Percentiles rank a stretch among this genome's conserved stretches.
These are phyloP conservation scores for Volvox reticuliferus DNA, from an alignment of 139 green algal species.

Conservation along the genomic window DNA sequence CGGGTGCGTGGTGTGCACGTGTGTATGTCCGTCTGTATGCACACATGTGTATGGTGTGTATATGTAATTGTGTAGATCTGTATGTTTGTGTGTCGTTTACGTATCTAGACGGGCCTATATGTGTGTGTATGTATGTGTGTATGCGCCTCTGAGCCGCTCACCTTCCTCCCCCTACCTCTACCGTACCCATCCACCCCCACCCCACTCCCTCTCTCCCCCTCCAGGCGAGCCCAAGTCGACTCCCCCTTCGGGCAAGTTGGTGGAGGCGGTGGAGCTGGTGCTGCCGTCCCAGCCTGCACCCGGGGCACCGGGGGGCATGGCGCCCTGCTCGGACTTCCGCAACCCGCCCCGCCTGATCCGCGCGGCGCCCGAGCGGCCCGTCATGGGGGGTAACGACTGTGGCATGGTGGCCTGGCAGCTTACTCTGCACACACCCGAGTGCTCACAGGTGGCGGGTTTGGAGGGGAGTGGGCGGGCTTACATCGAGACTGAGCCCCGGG, in stretches of 20 bases:
- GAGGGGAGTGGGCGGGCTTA: too few species aligned
- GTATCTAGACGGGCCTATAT: too few species aligned
- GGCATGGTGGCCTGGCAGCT: conserved; percentile 96
- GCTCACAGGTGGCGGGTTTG: conserved; percentile 81
- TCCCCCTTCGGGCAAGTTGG: conserved; percentile 70
- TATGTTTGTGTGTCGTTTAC: too few species aligned
- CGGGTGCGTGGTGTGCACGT: conserved; percentile 44
- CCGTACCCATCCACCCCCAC: background rate
- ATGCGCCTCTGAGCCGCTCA: background rate
- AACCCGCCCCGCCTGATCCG: conserved; percentile 41
- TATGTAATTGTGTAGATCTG: too few species aligned
- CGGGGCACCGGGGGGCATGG: background rate
- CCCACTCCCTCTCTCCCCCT: background rate
- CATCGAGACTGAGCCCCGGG: background rate
- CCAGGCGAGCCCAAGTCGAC: conserved; percentile 60
- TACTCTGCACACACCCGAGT: conserved; percentile 92
- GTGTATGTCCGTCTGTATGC: too few species aligned
- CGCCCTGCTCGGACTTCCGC: conserved; percentile 51
- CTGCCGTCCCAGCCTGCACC: conserved; percentile 43
- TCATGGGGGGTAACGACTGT: conserved; percentile 82
- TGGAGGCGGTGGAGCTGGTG: conserved; percentile 84
- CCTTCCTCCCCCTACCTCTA: background rate
- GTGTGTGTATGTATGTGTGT: background rate
- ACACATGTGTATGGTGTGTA: too few species aligned
- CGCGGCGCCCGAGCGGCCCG: conserved; percentile 50